Conservation (phyloP, 2,329 filamentous ascomycete species). For the Aspergillus aculeatus region DNA sequence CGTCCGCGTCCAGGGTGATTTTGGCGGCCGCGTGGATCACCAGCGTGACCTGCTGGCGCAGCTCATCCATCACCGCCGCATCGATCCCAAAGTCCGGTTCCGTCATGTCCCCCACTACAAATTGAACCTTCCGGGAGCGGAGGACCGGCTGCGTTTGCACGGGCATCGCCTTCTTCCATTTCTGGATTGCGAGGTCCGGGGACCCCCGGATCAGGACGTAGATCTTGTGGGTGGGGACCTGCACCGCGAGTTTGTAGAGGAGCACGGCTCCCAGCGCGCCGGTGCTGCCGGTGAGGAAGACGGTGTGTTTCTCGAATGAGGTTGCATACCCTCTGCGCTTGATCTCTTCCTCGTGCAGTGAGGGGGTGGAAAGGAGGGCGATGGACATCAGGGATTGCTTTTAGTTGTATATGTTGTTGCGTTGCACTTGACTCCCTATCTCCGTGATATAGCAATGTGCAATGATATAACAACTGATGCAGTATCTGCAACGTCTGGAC, state of each 20-base stretch:
- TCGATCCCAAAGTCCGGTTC: conserved; percentile 27
- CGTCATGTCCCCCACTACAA: conserved; percentile 30
- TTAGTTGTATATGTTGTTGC: no score
- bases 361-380: conserved; percentile 1
- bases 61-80: conserved; percentile 10
- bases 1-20: conserved; percentile 29
- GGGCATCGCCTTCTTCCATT: conserved; percentile 32
- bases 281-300: conserved; percentile 33
- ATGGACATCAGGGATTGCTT: background rate
- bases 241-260: conserved; percentile 33
- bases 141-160: conserved; percentile 28
- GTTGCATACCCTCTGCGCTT: conserved; percentile 27
- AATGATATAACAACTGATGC: no score
- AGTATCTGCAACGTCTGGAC: no score
- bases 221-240: conserved; percentile 33
- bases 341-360: conserved; percentile 20
- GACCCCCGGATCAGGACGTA: conserved; percentile 30
- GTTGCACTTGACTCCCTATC: no score
- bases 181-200: conserved; percentile 25
- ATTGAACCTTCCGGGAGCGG: conserved; percentile 26
- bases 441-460: no score
- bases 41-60: conserved; percentile 32
- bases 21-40: conserved; percentile 35
- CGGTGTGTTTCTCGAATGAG: conserved; percentile 26
- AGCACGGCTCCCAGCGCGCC: conserved; percentile 35